Evolutionary conservation across 192 early-diverging fungal species (phyloP).

Genomic region (Gonapodya sp.): DNA sequence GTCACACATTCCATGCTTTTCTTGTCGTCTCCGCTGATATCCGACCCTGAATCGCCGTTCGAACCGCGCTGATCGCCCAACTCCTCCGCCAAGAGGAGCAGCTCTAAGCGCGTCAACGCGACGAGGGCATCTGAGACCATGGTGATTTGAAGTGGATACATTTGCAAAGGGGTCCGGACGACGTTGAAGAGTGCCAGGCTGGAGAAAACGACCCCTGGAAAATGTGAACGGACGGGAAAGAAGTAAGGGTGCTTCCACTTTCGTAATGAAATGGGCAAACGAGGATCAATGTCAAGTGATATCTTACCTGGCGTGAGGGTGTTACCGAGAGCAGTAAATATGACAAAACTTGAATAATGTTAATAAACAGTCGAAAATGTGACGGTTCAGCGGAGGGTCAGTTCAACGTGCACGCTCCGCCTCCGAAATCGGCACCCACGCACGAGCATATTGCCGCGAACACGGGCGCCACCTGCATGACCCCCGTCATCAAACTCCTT

Average conservation of each 20-base stretch:
- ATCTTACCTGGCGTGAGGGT: background rate
- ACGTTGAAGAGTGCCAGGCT: slow-evolving; percentile 37
- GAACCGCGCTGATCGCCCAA: background rate
- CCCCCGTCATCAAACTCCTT: background rate
- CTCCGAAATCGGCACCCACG: background rate
- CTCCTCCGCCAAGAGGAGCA: slow-evolving; percentile 16
- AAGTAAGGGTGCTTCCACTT: too few species aligned
- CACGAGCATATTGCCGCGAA: background rate
- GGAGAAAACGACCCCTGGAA: slow-evolving; percentile 28
- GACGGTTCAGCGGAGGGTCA: too few species aligned
- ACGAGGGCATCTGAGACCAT: slow-evolving; percentile 26
- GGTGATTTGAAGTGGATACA: slow-evolving; percentile 29
- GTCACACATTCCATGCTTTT: too few species aligned
- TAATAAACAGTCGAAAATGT: too few species aligned
- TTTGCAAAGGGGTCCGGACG: slow-evolving; percentile 31
- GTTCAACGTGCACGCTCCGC: too few species aligned
- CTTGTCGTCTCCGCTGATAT: background rate
- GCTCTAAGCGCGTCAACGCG: slow-evolving; percentile 27
- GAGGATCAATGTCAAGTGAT: too few species aligned
- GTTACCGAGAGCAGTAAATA: slow-evolving; percentile 7
- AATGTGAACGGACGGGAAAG: background rate
- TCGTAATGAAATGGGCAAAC: too few species aligned
- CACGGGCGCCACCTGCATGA: slow-evolving; percentile 1
- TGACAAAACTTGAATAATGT: background rate
- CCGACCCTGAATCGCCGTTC: background rate